Evolutionary conservation across 2,329 filamentous ascomycete genomes (phyloP).

Genomic region (Knoxdaviesia capensis): DNA sequence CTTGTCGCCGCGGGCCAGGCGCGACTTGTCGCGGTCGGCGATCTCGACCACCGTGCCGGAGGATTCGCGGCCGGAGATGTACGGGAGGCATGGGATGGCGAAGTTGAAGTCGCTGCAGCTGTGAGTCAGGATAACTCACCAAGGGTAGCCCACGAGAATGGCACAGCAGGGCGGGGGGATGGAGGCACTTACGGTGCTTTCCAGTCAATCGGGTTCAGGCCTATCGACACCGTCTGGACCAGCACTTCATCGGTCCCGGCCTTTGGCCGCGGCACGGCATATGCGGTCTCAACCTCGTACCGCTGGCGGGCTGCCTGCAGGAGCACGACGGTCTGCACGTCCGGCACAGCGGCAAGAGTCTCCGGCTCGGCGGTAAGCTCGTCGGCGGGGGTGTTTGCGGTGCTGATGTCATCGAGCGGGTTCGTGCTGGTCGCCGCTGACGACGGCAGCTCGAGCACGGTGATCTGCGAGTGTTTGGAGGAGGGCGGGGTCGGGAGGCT

Average conservation of each 20-base stretch:
- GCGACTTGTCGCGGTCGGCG: constrained; percentile 7
- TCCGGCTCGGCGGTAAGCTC: too few species aligned
- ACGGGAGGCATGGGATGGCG: constrained; percentile 45
- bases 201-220: constrained; percentile 61
- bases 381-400: too few species aligned
- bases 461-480: too few species aligned
- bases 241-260: constrained; percentile 27
- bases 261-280: background rate
- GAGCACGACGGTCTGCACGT: background rate
- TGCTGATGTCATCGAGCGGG: too few species aligned
- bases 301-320: background rate
- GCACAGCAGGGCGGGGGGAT: background rate
- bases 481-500: too few species aligned
- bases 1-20: constrained; percentile 34
- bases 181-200: constrained; percentile 40
- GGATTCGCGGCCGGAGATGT: constrained; percentile 50
- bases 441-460: too few species aligned
- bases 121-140: too few species aligned
- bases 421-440: too few species aligned
- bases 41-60: constrained; percentile 38
- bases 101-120: constrained; percentile 44
- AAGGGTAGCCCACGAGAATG: too few species aligned
- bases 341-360: background rate
- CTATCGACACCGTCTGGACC: constrained; percentile 43
- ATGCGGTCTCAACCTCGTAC: constrained; percentile 1